These are phyloP conservation scores for Xylaria acuta DNA, from an alignment of 495 filamentous ascomycete species.

Conservation along the genomic window DNA sequence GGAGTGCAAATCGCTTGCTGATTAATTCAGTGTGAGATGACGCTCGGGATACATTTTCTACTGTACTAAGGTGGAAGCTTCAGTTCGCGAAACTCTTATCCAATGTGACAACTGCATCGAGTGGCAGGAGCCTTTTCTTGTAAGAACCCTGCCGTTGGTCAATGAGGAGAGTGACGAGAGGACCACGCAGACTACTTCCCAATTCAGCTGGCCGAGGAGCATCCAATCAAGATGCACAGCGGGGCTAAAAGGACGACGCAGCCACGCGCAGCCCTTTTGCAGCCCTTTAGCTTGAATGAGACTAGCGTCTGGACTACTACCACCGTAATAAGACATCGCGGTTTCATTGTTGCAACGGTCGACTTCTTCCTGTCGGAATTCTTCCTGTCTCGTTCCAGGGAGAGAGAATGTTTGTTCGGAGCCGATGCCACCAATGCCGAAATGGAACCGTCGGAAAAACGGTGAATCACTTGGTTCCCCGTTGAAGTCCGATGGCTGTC, in stretches of 20 bases:
- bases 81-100: background rate
- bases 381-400: conserved; percentile 2
- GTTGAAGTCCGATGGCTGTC: background rate
- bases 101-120: background rate
- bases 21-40: conserved; percentile 10
- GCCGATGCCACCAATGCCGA: conserved; percentile 1
- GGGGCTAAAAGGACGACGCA: conserved; percentile 11
- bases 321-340: background rate
- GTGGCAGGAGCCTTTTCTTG: background rate
- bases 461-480: background rate
- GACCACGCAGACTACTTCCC: conserved; percentile 29
- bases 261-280: conserved; percentile 7
- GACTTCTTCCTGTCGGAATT: conserved; percentile 7
- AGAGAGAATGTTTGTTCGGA: conserved; percentile 6
- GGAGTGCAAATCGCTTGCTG: background rate
- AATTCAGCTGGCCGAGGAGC: conserved; percentile 33
- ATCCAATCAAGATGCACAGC: conserved; percentile 29
- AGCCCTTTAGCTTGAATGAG: background rate
- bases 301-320: background rate
- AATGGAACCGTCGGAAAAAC: background rate
- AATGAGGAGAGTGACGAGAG: background rate
- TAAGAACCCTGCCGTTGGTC: background rate
- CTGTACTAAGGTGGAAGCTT: background rate
- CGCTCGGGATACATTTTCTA: background rate
- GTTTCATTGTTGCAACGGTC: conserved; percentile 12